Conservation (phyloP, 441 rosid species). For the Cnidoscolus chayamansa region DNA sequence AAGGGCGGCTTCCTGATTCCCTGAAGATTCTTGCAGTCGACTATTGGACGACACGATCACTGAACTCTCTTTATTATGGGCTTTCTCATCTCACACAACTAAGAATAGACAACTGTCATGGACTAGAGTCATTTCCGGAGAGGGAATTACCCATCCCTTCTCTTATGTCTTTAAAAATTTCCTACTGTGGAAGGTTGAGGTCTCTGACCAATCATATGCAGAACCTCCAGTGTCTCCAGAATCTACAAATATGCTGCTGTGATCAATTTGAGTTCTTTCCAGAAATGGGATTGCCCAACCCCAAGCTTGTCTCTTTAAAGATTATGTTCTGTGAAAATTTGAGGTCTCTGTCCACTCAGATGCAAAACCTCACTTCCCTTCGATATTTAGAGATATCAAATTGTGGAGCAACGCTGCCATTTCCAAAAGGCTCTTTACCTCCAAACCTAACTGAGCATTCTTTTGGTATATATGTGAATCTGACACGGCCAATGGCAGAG, state of each 20-base stretch:
- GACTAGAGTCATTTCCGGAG: conserved; percentile 19
- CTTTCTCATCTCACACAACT: conserved; percentile 19
- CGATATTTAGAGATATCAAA: conserved; percentile 18
- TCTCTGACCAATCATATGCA: conserved; percentile 30
- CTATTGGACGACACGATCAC: conserved; percentile 9
- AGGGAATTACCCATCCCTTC: conserved; percentile 11
- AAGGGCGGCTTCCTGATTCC: not conserved
- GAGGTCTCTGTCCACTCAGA: conserved; percentile 25
- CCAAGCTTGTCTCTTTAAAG: too few relatives aligned
- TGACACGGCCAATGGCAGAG: not conserved
- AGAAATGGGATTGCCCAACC: too few relatives aligned
- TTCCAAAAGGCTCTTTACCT: conserved; percentile 33
- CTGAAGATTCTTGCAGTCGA: conserved; percentile 10
- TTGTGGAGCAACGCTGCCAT: conserved; percentile 27
- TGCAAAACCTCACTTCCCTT: conserved; percentile 32
- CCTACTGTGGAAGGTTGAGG: conserved; percentile 22
- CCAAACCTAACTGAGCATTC: conserved; percentile 16
- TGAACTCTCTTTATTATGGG: conserved; percentile 3
- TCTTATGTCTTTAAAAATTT: conserved; percentile 9
- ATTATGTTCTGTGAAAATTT: conserved; percentile 24
- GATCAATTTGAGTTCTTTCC: too few relatives aligned
- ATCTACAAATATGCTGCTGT: conserved; percentile 11
- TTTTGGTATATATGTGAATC: conserved; percentile 10
- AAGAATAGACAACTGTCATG: conserved; percentile 4
- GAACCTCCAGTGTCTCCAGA: conserved; percentile 29